Conservation (phyloP, 192 early-diverging fungal genomes). For the Mortierella antarctica region DNA sequence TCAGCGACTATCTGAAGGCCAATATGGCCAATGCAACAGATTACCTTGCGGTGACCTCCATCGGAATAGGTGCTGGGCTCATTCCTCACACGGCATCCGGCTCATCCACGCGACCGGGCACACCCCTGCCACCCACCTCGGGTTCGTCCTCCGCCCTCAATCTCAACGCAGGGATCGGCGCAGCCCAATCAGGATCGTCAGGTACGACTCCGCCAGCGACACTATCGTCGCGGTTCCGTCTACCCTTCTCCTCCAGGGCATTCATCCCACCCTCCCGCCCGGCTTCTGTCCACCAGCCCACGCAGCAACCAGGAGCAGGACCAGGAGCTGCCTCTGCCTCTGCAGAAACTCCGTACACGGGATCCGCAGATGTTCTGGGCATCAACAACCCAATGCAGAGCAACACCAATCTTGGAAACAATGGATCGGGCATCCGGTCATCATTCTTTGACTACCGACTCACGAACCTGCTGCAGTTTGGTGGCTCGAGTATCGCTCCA, state of each 20-base stretch:
- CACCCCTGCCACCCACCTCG: constrained; percentile 12
- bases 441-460: constrained; percentile 50
- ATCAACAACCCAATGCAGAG: constrained; percentile 53
- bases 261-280: constrained; percentile 49
- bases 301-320: constrained; percentile 9
- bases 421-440: constrained; percentile 35
- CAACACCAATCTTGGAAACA: constrained; percentile 20
- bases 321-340: constrained; percentile 6
- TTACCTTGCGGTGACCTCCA: constrained; percentile 17
- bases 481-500: constrained; percentile 39
- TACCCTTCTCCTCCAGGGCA: constrained; percentile 45
- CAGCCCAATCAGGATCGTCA: background rate
- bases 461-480: constrained; percentile 32
- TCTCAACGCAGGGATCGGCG: background rate
- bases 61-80: constrained; percentile 36
- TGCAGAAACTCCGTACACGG: constrained; percentile 6
- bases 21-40: constrained; percentile 21
- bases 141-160: constrained; percentile 25
- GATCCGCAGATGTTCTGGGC: constrained; percentile 16
- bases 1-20: constrained; percentile 23
- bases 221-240: constrained; percentile 35
- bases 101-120: constrained; percentile 37
- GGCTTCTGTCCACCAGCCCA: constrained; percentile 31
- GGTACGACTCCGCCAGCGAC: constrained; percentile 24
- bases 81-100: constrained; percentile 29